Evolutionary conservation across 1,284 basidiomycete species (phyloP).

Genomic region (Rhizopogon parksii): DNA sequence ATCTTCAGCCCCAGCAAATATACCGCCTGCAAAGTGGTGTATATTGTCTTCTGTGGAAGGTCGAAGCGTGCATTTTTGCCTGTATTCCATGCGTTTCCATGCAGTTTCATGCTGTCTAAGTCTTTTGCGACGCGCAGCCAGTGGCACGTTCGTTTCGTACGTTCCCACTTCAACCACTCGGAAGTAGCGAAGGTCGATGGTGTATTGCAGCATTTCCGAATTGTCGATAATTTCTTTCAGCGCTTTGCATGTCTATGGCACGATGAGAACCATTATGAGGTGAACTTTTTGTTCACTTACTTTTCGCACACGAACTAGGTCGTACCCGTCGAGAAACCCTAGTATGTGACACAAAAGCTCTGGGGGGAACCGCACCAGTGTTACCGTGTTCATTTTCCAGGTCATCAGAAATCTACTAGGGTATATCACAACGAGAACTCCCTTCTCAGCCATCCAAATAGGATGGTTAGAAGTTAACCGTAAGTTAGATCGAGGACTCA

Average conservation of each 20-base stretch:
- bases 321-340: constrained; percentile 22
- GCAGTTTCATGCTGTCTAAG: constrained; percentile 36
- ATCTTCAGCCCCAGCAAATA: no score
- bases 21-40: constrained; percentile 12
- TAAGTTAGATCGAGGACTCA: no score
- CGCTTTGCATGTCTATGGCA: constrained; percentile 32
- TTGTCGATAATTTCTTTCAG: constrained; percentile 29
- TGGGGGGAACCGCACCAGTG: constrained; percentile 26
- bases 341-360: constrained; percentile 38
- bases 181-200: constrained; percentile 38
- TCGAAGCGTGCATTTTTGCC: constrained; percentile 27
- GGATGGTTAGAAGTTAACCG: no score
- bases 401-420: no score
- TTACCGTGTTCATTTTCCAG: neutral
- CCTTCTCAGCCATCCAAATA: no score
- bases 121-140: constrained; percentile 33
- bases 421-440: no score
- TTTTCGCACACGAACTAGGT: constrained; percentile 28
- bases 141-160: constrained; percentile 27
- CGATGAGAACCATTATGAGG: constrained; percentile 2
- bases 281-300: neutral
- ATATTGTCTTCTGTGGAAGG: constrained; percentile 29
- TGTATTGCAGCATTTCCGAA: constrained; percentile 40
- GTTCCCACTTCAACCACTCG: constrained; percentile 17
- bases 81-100: constrained; percentile 40